phyloP scores from a whole-genome alignment of 768 basidiomycete species.

The Amanita rubescens region DNA sequence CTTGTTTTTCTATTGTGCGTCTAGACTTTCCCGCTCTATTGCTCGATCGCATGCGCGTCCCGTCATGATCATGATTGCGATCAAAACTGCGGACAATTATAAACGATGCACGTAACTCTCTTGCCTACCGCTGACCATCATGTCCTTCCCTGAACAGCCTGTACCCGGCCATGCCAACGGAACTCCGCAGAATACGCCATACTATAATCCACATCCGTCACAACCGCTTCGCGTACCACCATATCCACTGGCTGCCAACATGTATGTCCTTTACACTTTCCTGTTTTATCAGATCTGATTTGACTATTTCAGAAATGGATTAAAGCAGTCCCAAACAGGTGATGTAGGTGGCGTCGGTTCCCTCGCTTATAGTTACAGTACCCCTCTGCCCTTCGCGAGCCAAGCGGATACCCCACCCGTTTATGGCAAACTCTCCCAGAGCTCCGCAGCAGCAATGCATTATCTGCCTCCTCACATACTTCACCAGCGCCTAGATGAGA shows the following conservation, averaged over 20 bases:
- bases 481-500: conserved; percentile 11
- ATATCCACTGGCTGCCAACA: background rate
- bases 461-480: conserved; percentile 7
- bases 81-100: background rate
- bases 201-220: conserved; percentile 5
- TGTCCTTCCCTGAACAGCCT: background rate
- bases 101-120: background rate
- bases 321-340: background rate
- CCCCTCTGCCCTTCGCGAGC: conserved; percentile 5
- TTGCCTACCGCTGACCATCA: background rate
- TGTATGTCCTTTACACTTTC: background rate
- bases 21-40: background rate
- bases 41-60: background rate
- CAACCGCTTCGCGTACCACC: conserved; percentile 5
- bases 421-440: background rate
- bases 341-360: background rate
- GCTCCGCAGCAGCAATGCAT: background rate
- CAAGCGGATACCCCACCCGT: background rate
- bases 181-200: conserved; percentile 1
- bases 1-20: background rate
- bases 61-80: background rate
- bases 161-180: background rate
- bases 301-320: background rate
- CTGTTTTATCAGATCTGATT: background rate
- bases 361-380: conserved; percentile 2